Evolutionary conservation across 2,329 filamentous ascomycete species (phyloP).

Genomic region (Curvularia sp.): DNA sequence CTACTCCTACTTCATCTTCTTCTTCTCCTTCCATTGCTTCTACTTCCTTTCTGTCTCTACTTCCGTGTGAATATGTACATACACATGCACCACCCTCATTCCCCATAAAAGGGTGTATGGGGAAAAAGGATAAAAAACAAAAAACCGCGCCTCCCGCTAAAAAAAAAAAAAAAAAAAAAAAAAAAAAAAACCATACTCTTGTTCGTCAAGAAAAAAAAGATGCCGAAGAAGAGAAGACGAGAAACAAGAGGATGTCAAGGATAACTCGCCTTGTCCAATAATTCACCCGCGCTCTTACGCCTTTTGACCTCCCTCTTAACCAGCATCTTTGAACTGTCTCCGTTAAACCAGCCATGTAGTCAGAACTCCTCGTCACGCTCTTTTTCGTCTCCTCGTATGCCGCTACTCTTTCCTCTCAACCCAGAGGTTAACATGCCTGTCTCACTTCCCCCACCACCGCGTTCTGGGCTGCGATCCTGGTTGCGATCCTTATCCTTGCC

Average conservation of each 20-base stretch:
- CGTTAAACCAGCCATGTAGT: constrained; percentile 49
- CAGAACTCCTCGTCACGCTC: constrained; percentile 41
- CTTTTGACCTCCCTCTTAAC: constrained; percentile 36
- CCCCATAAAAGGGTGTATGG: no score
- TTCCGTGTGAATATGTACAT: no score
- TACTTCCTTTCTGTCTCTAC: not conserved
- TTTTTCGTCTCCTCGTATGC: constrained; percentile 2
- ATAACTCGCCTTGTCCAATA: constrained; percentile 25
- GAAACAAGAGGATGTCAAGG: not conserved
- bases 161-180: not conserved
- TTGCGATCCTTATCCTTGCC: constrained; percentile 20
- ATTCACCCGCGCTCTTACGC: constrained; percentile 43
- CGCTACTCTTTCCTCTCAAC: constrained; percentile 7
- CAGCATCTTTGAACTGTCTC: constrained; percentile 24
- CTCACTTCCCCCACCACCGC: constrained; percentile 16
- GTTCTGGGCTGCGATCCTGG: constrained; percentile 16
- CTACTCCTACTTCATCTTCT: not conserved
- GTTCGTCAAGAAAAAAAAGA: not conserved
- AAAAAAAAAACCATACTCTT: not conserved
- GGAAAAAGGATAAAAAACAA: no score
- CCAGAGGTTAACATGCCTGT: not conserved
- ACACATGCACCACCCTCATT: no score
- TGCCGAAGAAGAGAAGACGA: not conserved
- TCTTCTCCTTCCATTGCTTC: not conserved
- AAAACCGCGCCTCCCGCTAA: no score